Percentiles rank a stretch among this genome's conserved stretches.
These are phyloP conservation scores for Clathrus columnatus DNA, from an alignment of 768 basidiomycete genomes.

Conservation along the genomic window DNA sequence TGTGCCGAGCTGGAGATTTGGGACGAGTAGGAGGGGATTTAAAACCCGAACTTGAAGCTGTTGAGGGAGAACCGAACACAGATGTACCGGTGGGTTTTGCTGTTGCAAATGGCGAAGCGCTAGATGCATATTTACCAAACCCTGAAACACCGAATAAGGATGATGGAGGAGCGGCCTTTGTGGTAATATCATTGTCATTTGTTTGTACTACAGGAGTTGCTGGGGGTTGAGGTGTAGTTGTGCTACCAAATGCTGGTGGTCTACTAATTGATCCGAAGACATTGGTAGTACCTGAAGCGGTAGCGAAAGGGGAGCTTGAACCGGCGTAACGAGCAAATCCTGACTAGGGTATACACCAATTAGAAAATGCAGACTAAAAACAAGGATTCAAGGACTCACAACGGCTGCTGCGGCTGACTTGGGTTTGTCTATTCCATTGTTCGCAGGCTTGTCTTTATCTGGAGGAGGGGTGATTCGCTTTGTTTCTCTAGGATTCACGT, in stretches of 20 bases:
- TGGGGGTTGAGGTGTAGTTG: constrained; percentile 10
- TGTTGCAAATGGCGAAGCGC: constrained; percentile 62
- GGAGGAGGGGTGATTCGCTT: constrained; percentile 19
- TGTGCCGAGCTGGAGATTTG: constrained; percentile 16
- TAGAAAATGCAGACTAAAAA: neutral
- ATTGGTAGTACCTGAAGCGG: constrained; percentile 12
- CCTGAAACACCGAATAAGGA: constrained; percentile 26
- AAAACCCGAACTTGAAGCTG: constrained; percentile 17
- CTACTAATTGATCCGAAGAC: constrained; percentile 9
- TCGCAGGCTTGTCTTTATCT: constrained; percentile 28
- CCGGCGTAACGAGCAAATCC: constrained; percentile 81
- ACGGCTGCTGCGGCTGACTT: neutral
- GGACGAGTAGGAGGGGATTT: constrained; percentile 1
- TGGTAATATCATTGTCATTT: constrained; percentile 12
- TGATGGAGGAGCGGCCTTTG: constrained; percentile 3
- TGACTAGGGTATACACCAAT: constrained; percentile 28
- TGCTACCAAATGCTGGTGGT: constrained; percentile 11
- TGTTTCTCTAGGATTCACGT: constrained; percentile 43
- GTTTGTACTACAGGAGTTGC: constrained; percentile 32
- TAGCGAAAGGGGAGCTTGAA: constrained; percentile 61
- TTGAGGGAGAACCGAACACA: constrained; percentile 29
- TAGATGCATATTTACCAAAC: constrained; percentile 74
- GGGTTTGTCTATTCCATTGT: neutral
- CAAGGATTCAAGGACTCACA: neutral
- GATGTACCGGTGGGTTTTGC: constrained; percentile 56